Evolutionary conservation across 1,139 yeast genomes (phyloP), one percentile per base, ranked within the genome.

Genomic region (Scheffersomyces cryptocercus): DNA sequence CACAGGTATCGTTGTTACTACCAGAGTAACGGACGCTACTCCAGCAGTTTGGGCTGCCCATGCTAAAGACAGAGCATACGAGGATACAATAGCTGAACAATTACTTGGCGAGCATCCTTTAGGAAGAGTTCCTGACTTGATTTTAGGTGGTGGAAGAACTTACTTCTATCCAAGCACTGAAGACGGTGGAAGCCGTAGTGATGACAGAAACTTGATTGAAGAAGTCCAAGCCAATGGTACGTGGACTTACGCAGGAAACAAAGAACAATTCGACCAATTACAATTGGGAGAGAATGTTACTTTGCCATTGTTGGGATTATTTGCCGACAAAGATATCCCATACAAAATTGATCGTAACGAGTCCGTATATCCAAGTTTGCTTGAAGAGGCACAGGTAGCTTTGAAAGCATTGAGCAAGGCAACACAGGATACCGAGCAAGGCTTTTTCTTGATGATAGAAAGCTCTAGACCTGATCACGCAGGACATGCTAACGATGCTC

Each of bases 391-490:
- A 1, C 61, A 70, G 35, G 81, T 87, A 5, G 96, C 96, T 0
- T 64, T 88, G 51, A 77, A 70, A 26, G 82, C 89, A 0, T 70
- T 89, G 50, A 69, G 77, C 5, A 68, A 77, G 44, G 90, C 91
- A 16, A 78, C 93, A 1, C 66, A 75, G 49, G 76, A 86, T 49
- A 74, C 84, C 1, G 91, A 87, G 14, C 66, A 85, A 52, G 96
- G 96, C 0, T 88, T 89, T 62, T 88, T 89, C 66, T 61, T 89
- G 41, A 61, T 89, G 61, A 79, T 89, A 47, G 97, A 89, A 68
- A 96, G 96, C 7, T 85, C 95, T 11, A 75, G 96, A 62, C 88
- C 89, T 55, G 97, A 89, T 63, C 96, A 89, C 62, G 95, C 96
- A 3, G 96, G 96, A 33, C 97, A 89, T 62, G 81, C 78, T 52